phyloP scores from a whole-genome alignment of 768 basidiomycete genomes.

The Myochromella boudieri region DNA sequence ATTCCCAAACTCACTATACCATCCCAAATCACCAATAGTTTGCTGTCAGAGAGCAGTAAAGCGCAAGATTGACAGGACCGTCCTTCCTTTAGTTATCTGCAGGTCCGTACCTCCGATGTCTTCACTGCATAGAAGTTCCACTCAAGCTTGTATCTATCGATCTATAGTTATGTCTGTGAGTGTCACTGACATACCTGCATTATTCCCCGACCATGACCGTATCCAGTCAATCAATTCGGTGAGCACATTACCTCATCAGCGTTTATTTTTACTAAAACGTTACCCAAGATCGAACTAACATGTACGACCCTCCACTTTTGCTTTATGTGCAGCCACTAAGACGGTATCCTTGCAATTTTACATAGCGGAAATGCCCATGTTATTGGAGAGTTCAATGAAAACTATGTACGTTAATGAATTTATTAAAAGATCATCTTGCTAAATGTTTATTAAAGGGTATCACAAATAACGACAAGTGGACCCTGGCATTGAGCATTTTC shows the following conservation, averaged over 20 bases:
- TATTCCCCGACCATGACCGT: constrained; percentile 9
- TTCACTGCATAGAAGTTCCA: background rate
- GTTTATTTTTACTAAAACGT: background rate
- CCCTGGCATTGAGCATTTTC: constrained; percentile 55
- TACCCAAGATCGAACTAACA: no score
- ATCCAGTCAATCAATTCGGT: constrained; percentile 49
- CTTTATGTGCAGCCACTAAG: background rate
- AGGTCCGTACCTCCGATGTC: constrained; percentile 33
- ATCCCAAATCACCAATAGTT: no score
- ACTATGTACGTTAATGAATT: constrained; percentile 38
- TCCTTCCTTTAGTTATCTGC: constrained; percentile 49
- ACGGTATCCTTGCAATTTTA: no score
- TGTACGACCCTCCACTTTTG: no score
- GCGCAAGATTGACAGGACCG: constrained; percentile 50
- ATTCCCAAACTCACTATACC: background rate
- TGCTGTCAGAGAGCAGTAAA: constrained; percentile 39
- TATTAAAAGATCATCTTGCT: background rate
- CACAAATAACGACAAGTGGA: constrained; percentile 54
- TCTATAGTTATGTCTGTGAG: constrained; percentile 47
- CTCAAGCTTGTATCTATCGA: background rate
- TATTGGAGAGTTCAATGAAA: constrained; percentile 48
- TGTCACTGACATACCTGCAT: background rate
- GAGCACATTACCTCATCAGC: constrained; percentile 6
- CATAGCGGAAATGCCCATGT: constrained; percentile 57
- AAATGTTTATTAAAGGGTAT: constrained; percentile 43